Evolutionary conservation across 2,329 filamentous ascomycete genomes (phyloP).

Genomic region (Colletotrichum navitas): DNA sequence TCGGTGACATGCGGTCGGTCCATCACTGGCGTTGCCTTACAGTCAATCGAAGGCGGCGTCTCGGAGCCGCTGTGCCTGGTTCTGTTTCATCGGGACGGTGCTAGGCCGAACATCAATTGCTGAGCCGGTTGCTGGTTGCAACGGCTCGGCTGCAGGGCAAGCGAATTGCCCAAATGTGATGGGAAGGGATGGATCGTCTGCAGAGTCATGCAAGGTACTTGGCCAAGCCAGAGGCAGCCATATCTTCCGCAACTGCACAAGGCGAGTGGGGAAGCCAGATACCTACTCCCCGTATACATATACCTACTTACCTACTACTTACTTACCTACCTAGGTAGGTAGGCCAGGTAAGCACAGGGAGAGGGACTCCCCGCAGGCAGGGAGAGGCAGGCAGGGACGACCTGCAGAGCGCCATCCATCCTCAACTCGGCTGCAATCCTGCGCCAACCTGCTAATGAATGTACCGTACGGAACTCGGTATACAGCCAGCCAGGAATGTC

Average conservation of each 20-base stretch:
- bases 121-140: slow-evolving; percentile 36
- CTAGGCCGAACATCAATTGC: slow-evolving; percentile 13
- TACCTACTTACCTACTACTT: neutral
- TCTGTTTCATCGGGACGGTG: neutral
- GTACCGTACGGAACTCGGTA: neutral
- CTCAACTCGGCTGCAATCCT: slow-evolving; percentile 8
- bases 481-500: slow-evolving; percentile 15
- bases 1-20: slow-evolving; percentile 9
- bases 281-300: neutral
- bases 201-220: slow-evolving; percentile 36
- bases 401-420: slow-evolving; percentile 26
- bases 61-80: neutral
- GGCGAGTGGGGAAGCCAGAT: slow-evolving; percentile 8
- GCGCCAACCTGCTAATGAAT: neutral
- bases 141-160: slow-evolving; percentile 31
- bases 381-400: slow-evolving; percentile 31
- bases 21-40: neutral
- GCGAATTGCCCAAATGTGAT: slow-evolving; percentile 35
- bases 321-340: no score
- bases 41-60: neutral
- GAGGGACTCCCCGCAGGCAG: slow-evolving; percentile 13
- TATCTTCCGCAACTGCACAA: slow-evolving; percentile 23
- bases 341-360: neutral
- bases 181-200: slow-evolving; percentile 20
- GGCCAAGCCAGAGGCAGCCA: slow-evolving; percentile 22